Percentiles rank a stretch among this genome's conserved stretches.
These are phyloP conservation scores for Gossypium rotundifolium DNA, from an alignment of 345 rosid species.

Conservation along the genomic window DNA sequence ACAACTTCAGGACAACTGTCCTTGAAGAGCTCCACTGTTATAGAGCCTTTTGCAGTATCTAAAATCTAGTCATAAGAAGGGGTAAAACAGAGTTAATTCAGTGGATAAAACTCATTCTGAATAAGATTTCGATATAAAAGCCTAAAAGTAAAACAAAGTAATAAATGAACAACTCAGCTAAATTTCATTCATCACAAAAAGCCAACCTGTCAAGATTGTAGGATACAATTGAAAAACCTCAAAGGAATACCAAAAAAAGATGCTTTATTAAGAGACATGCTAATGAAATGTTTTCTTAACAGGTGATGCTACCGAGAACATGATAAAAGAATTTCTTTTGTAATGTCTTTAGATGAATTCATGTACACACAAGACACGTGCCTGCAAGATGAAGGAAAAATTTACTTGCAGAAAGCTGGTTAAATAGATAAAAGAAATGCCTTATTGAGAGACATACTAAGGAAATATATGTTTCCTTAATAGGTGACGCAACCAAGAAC, in stretches of 20 bases:
- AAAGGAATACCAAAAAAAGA: neutral
- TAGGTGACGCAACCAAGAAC: neutral
- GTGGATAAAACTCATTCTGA: neutral
- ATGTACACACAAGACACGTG: neutral
- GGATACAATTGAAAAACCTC: neutral
- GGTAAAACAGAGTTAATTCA: neutral
- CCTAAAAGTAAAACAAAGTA: neutral
- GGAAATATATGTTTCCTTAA: neutral
- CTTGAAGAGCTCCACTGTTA: constrained; percentile 63
- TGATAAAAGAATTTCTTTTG: neutral
- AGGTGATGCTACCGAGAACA: neutral
- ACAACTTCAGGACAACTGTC: constrained; percentile 57
- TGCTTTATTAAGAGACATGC: neutral
- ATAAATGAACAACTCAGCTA: neutral
- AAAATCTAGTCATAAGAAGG: constrained; percentile 37
- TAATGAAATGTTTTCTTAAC: neutral
- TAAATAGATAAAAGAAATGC: neutral
- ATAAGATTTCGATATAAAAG: neutral
- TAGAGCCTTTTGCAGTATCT: constrained; percentile 55
- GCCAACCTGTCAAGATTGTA: neutral
- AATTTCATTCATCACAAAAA: neutral
- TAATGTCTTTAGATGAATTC: neutral
- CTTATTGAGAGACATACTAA: neutral
- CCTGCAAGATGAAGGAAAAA: neutral
- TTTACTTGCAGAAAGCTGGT: neutral